Evolutionary conservation across 2,329 filamentous ascomycete genomes (phyloP), one percentile per base, ranked within the genome.

Genomic region (Intubia oerlemansii): DNA sequence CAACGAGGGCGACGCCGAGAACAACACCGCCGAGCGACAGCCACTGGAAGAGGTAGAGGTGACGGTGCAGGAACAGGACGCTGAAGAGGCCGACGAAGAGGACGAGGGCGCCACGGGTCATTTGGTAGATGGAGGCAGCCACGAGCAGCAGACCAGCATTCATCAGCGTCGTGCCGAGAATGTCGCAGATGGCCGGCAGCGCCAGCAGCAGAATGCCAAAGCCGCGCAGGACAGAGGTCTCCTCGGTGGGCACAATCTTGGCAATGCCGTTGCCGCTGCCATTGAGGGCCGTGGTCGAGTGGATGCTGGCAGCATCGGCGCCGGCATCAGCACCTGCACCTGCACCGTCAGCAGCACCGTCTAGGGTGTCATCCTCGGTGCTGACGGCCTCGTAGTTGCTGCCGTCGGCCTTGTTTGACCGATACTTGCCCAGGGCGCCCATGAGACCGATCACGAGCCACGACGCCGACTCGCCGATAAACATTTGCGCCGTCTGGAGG

Each of bases 401-500:
- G 4, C 52, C 48, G 33, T 43, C 52, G 31, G 39, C 16, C 12
- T 15, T 13, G 9, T 10, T 17, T 13, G n/a, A 39, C 51, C 56
- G 25, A 41, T 65, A 64, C 36, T 62, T 64, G 27, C 60, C 58
- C 50, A 77, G 78, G 3, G 85, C 52, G 14, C 65, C 58, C 45
- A 77, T 71, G 28, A 64, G 43, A 14, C 75, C 70, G 24, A 95
- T 65, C 30, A 98, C 80, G 10, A 95, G 62, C 84, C 85, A 98
- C 57, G 82, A 91, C 37, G 82, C 85, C 63, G 80, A 77, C 50
- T 98, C 88, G 32, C 88, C 88, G 36, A 93, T 64, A 49, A 98
- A 98, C 88, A 98, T 98, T 50, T 95, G 88, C 1, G 81, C 70
- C 37, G 88, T 95, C 49, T 98, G 88, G 31, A 95, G 70, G 29